Evolutionary conservation across 179 eudicot species (phyloP).

Genomic region (Spinacia oleracea): DNA sequence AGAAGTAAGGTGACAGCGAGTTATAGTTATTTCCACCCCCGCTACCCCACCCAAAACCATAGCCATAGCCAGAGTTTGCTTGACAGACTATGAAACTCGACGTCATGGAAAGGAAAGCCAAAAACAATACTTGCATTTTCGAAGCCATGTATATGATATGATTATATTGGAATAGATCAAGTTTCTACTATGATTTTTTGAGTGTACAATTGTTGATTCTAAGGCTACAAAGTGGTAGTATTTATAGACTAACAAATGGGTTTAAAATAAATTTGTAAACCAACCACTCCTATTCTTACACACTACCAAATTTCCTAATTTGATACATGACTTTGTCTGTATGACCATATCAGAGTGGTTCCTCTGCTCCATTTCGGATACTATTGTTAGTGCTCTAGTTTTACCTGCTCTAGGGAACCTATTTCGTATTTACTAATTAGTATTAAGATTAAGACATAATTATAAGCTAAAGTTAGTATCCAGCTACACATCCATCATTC

Average conservation of each 20-base stretch:
- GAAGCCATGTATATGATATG: constrained; percentile 14
- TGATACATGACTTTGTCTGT: constrained; percentile 1
- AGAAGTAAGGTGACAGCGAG: constrained; percentile 56
- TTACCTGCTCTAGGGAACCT: constrained; percentile 61
- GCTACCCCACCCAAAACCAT: constrained; percentile 38
- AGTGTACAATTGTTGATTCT: constrained; percentile 21
- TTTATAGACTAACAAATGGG: constrained; percentile 25
- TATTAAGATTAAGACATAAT: neutral
- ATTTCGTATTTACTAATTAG: too few species aligned
- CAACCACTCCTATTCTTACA: constrained; percentile 41
- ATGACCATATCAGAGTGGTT: constrained; percentile 45
- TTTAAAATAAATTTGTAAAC: constrained; percentile 19
- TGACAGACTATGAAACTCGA: constrained; percentile 27
- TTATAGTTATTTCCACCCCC: constrained; percentile 26
- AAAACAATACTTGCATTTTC: neutral
- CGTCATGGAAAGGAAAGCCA: constrained; percentile 34
- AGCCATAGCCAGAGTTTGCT: constrained; percentile 50
- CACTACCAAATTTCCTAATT: constrained; percentile 43
- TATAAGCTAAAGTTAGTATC: neutral
- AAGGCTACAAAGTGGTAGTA: neutral
- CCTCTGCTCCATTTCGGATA: constrained; percentile 20
- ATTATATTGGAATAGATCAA: neutral
- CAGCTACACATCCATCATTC: too few species aligned
- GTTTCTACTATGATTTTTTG: constrained; percentile 17
- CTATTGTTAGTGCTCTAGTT: constrained; percentile 37